Evolutionary conservation across 2,329 filamentous ascomycete species (phyloP), one percentile per base, ranked within the genome.

Genomic region (Fusarium sp.): DNA sequence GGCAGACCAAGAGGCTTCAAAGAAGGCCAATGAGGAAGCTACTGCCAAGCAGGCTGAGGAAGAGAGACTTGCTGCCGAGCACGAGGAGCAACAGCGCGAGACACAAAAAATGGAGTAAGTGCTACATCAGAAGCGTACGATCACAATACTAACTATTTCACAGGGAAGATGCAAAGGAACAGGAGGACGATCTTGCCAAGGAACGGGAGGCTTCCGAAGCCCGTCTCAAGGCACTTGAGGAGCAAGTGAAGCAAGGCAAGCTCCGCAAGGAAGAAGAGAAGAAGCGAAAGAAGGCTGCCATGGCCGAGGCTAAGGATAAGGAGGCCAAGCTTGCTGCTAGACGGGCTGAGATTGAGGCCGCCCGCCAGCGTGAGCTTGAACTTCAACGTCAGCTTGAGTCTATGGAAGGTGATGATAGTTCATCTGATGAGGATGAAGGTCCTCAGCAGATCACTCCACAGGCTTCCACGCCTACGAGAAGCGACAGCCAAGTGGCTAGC

Each of bases 231-330:
- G 94, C 94, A 18, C 88, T 99, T 11, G 95, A 99, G 81, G 94
- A 98, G 79, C 94, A 98, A 80, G 94, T 98, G 55, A 91, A 91
- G 69, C 93, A 95, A 78, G 94, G 95, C 76, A 99, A 98, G 83
- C 83, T 98, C 55, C 95, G 94, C 85, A 98, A 97, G 81, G 92
- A 97, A 73, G 96, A 99, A 80, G 96, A 98, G 83, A 98, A 97
- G 85, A 93, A 91, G 69, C 91, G 89, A 75, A 96, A 94, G 84
- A 95, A 97, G 83, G 95, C 94, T 24, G 94, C 94, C 12, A 86
- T 92, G 76, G 92, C 92, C 52, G 93, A 96, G 73, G 89, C 94
- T 10, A 95, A 94, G 80, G 93, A 97, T 75, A 95, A 97, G 78
- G 95, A 98, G 79, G 86, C 90, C 56, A 91, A 92, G 78, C 85